Percentiles rank a stretch among this genome's conserved stretches.
Conservation (phyloP, 768 basidiomycete genomes). For the Piloderma croceum region DNA sequence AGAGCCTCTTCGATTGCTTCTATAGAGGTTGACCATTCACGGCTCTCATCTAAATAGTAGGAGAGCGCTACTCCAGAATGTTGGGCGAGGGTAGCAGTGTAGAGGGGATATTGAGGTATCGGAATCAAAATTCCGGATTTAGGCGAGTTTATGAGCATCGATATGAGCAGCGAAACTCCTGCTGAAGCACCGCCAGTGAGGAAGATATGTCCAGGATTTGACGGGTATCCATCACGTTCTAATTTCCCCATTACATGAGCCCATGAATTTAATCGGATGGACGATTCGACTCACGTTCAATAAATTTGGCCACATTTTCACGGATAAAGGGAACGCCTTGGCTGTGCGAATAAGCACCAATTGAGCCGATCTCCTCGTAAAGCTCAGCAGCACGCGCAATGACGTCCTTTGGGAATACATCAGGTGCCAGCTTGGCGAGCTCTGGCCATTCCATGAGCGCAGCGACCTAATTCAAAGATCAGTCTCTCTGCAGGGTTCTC, state of each 20-base stretch:
- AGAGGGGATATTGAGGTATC: slow-evolving; percentile 97
- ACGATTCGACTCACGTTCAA: slow-evolving; percentile 54
- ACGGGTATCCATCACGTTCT: slow-evolving; percentile 89
- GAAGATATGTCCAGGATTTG: slow-evolving; percentile 83
- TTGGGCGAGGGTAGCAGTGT: slow-evolving; percentile 91
- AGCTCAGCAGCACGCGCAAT: slow-evolving; percentile 77
- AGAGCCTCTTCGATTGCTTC: slow-evolving; percentile 62
- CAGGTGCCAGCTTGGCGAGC: slow-evolving; percentile 67
- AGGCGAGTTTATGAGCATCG: slow-evolving; percentile 66
- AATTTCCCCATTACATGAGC: slow-evolving; percentile 5
- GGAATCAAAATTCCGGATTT: slow-evolving; percentile 84
- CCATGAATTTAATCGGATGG: slow-evolving; percentile 3
- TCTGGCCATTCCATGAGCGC: slow-evolving; percentile 90
- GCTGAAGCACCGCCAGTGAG: slow-evolving; percentile 92
- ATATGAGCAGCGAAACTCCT: slow-evolving; percentile 84
- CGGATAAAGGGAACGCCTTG: slow-evolving; percentile 90
- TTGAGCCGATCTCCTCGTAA: slow-evolving; percentile 80
- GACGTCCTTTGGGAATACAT: slow-evolving; percentile 82
- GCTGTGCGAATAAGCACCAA: slow-evolving; percentile 94
- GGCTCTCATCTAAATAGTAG: slow-evolving; percentile 81
- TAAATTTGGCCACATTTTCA: slow-evolving; percentile 83
- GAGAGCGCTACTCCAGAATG: slow-evolving; percentile 75
- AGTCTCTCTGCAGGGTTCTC: too few relatives aligned
- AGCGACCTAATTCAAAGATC: slow-evolving; percentile 78
- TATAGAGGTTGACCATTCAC: slow-evolving; percentile 79